Base-by-base conservation (phyloP, 2,329 filamentous ascomycete genomes). In the Beauveria scarabaeidicola region DNA sequence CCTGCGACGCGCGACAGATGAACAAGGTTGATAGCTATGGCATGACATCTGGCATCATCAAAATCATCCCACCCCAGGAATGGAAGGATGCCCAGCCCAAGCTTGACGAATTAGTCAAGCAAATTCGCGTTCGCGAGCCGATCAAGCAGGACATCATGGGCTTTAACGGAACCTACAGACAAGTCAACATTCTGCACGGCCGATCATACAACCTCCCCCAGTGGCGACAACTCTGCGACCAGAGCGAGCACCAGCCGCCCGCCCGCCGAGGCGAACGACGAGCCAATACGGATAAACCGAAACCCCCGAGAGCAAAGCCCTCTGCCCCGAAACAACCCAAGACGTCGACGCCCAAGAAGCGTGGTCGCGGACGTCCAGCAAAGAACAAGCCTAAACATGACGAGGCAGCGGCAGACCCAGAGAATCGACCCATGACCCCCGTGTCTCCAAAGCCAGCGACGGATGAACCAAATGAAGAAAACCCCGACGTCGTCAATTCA, bases 121-220 rank as follows among this genome's bases (percentile, higher is more conserved):
- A 88, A 63, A 90, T 99, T 72, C 88, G 87, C 69, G 92, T 99
- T 69, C 93, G 93, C 74, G 95, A 99, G 65, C 94, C 94, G 3
- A 97, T 99, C 71, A 96, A 91, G 70, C 94, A 99, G 73, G 94
- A 99, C 68, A 99, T 99, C 68, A 93, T 95, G 80, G 94, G 94
- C 46, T 91, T 90, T 55, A 91, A 93, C 70, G 95, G 94, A 60
- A 95, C 90, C 60, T 99, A 97, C 71, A 93, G 93, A 40, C 94
- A 99, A 73, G 90, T 94, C 69, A 99, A 99, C 70, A 92, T 99
- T 61, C 87, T 97, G 68, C 95, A 97, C 74, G 91, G 95, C 71
- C 84, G 94, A 70, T 91, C 91, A 15, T 99, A 99, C 77, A 99
- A 97, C 66, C 79, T 99, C 5, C 93, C 93, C 0, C 92, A 99